Base-by-base conservation (phyloP, 805 yeast species). In the Yarrowia sp. region DNA sequence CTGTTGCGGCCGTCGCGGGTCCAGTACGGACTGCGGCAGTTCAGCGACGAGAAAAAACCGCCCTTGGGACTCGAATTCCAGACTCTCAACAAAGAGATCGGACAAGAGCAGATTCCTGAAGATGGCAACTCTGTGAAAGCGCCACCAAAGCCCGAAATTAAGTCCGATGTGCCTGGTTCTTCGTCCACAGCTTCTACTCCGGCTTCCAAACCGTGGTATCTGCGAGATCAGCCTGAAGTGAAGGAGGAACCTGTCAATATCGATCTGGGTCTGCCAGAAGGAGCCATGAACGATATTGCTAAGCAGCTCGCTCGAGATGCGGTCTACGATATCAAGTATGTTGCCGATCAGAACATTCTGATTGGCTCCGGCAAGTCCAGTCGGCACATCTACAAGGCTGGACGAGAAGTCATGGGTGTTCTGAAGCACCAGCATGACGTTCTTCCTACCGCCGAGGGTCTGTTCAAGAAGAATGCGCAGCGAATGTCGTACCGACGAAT, bases 321-420 rank as follows among this genome's bases (percentile, higher is more conserved):
- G 32, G 75, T 75, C 9, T 70, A 72, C n/a, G 76, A 78, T 7
- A 76, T 78, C 10, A 77, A 80, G 16, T 81, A 80, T 32, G 80
- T 83, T 9, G 78, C 84, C 1, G 74, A 80, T 71, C 77, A 80
- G 43, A 68, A 84, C 69, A 84, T 87, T 83, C 79, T 94, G 5
- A 79, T 94, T 0, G 85, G 88, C 19, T 85, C 95, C 0, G 97
- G 97, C 4, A 89, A 88, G 76, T 86, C 93, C 40, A 85, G 86
- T 46, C 87, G 85, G 71, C 98, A 93, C 78, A 79, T 92, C 26
- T 87, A 84, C 72, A 88, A 87, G 71, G 92, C 96, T 1, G 86
- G 90, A 2, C 79, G 79, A 15, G 88, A 86, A 72, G 78, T 92
- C 46, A 80, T 85, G 63, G 81, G 81, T 36, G 82, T 81, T 75